Conservation (phyloP, 805 yeast species). For the Yarrowia keelungensis region DNA sequence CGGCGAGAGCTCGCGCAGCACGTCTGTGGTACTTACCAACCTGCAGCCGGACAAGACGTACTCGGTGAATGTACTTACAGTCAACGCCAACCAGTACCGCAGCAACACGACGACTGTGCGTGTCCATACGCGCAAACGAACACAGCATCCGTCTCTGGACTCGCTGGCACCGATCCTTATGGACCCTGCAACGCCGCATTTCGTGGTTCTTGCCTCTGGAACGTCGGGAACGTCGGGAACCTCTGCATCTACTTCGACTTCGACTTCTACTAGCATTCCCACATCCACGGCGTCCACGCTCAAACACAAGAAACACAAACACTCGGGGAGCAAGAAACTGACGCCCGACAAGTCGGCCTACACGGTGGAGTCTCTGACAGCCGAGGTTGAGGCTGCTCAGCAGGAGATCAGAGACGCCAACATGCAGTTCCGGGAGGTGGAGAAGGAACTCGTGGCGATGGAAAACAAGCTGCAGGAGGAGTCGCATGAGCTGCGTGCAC, state of each 20-base stretch:
- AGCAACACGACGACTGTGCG: slow-evolving; percentile 44
- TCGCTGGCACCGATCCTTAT: slow-evolving; percentile 40
- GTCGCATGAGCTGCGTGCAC: slow-evolving; percentile 46
- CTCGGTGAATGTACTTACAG: slow-evolving; percentile 49
- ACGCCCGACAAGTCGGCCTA: slow-evolving; percentile 42
- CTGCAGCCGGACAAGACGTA: slow-evolving; percentile 49
- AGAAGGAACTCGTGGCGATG: slow-evolving; percentile 44
- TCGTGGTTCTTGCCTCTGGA: not conserved
- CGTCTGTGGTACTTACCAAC: slow-evolving; percentile 48
- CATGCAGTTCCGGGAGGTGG: slow-evolving; percentile 13
- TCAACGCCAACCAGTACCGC: slow-evolving; percentile 46
- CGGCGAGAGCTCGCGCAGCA: slow-evolving; percentile 48
- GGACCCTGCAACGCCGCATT: not conserved
- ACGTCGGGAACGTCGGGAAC: no score
- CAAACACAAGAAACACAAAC: slow-evolving; percentile 39
- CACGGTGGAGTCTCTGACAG: slow-evolving; percentile 49
- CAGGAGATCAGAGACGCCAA: slow-evolving; percentile 47
- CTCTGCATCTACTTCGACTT: no score
- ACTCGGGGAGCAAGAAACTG: slow-evolving; percentile 33
- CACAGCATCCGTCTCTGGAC: slow-evolving; percentile 46
- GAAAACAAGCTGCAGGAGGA: slow-evolving; percentile 46
- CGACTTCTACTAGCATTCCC: not conserved
- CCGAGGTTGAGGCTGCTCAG: slow-evolving; percentile 50
- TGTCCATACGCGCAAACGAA: slow-evolving; percentile 45
- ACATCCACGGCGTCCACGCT: not conserved